Conservation (phyloP, 2,329 filamentous ascomycete species). For the Xylariaceae sp. region DNA sequence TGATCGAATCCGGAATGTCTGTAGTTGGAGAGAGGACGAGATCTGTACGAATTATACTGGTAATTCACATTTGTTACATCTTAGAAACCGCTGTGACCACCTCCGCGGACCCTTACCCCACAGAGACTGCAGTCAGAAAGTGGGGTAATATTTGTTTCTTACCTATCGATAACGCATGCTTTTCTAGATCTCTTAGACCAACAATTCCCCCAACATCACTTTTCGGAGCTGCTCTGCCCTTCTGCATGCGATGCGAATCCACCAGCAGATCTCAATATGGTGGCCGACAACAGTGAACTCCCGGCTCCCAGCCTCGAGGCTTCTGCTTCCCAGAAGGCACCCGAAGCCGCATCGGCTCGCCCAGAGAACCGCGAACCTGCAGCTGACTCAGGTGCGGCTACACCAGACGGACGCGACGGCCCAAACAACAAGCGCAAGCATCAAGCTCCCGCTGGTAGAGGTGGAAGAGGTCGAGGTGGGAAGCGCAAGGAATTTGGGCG, state of each 20-base stretch:
- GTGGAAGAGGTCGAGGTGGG: conserved; percentile 11
- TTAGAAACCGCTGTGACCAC: no score
- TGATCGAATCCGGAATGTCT: no score
- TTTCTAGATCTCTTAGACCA: neutral
- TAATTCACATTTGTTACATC: no score
- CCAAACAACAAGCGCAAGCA: conserved; percentile 11
- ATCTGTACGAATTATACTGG: no score
- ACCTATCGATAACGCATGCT: conserved; percentile 1
- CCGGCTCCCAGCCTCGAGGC: conserved; percentile 5
- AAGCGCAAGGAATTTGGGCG: conserved; percentile 12
- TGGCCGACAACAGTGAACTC: conserved; percentile 8
- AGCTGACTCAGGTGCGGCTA: neutral
- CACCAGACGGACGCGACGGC: conserved; percentile 7
- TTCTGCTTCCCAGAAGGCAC: no score
- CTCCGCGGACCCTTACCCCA: no score
- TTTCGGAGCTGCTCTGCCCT: neutral
- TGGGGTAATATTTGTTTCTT: neutral
- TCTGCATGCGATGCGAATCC: conserved; percentile 13
- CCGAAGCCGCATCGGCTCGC: no score
- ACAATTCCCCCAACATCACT: neutral
- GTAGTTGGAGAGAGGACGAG: no score
- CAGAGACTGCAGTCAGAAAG: no score
- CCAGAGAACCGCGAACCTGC: neutral
- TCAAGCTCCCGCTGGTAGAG: conserved; percentile 11
- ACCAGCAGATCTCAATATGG: conserved; percentile 15